Conservation (phyloP, 1,139 yeast species). For the Yamadazyma triangularis region DNA sequence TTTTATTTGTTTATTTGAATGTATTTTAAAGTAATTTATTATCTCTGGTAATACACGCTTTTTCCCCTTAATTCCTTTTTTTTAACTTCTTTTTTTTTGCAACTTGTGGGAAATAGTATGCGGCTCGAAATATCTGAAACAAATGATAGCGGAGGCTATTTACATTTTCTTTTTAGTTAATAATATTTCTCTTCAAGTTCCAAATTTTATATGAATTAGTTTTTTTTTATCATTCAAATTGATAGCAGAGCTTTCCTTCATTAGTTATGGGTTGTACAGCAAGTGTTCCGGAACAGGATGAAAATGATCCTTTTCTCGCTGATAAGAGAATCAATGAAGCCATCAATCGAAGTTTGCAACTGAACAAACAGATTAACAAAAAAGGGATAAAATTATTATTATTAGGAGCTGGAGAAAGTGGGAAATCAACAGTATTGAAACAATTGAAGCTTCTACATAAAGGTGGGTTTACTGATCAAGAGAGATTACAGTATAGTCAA, state of each 20-base stretch:
- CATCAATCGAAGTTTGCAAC: constrained; percentile 61
- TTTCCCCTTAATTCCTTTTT: background rate
- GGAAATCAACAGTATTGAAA: constrained; percentile 93
- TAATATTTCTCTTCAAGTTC: too few species aligned
- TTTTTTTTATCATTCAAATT: too few species aligned
- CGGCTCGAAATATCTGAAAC: constrained; percentile 5
- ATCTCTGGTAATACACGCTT: too few species aligned
- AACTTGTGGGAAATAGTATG: constrained; percentile 8
- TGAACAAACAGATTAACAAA: constrained; percentile 45
- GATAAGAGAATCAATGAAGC: constrained; percentile 56
- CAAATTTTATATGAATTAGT: too few species aligned
- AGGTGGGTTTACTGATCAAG: constrained; percentile 78
- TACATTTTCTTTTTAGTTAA: too few species aligned
- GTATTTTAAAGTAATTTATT: too few species aligned
- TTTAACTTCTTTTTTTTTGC: background rate
- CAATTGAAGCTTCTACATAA: constrained; percentile 85
- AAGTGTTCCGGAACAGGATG: constrained; percentile 46
- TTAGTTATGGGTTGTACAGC: constrained; percentile 77
- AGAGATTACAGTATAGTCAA: constrained; percentile 74
- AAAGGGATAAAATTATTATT: constrained; percentile 61
- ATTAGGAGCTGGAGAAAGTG: constrained; percentile 94
- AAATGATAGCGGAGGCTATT: too few species aligned
- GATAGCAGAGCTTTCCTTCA: too few species aligned
- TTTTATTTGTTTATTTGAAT: too few species aligned
- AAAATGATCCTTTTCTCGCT: constrained; percentile 49